Evolutionary conservation across 2,329 filamentous ascomycete genomes (phyloP).

Genomic region (Trichoderma polysporum): DNA sequence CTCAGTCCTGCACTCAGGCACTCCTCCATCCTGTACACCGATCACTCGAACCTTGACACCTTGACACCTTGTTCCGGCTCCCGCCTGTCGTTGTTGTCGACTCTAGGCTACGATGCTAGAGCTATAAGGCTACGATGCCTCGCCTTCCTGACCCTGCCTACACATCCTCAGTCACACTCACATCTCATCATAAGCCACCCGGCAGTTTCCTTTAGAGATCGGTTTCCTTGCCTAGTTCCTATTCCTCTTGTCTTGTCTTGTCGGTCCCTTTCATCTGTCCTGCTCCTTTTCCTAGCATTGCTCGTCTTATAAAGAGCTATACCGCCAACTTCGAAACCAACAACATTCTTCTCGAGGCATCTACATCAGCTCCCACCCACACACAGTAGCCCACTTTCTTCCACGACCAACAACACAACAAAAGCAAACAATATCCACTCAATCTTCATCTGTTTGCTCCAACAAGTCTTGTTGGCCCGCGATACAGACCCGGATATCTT

Average conservation of each 20-base stretch:
- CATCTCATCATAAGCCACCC: conserved; percentile 23
- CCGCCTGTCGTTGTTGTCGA: conserved; percentile 21
- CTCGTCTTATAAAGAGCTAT: conserved; percentile 19
- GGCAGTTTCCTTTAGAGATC: conserved; percentile 23
- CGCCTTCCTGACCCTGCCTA: conserved; percentile 31
- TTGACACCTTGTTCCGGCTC: conserved; percentile 17
- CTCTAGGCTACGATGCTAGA: conserved; percentile 35
- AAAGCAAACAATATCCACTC: background rate
- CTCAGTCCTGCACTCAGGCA: conserved; percentile 8
- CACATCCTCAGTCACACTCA: conserved; percentile 28
- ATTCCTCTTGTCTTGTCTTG: conserved; percentile 10
- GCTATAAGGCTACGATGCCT: conserved; percentile 58
- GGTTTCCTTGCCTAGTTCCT: conserved; percentile 19
- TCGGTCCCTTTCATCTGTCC: conserved; percentile 15
- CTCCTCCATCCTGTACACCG: conserved; percentile 11
- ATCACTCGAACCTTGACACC: background rate
- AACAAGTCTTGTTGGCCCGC: conserved; percentile 15
- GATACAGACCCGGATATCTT: background rate
- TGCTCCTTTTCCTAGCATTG: conserved; percentile 2
- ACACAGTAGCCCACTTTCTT: background rate
- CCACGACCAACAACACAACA: background rate
- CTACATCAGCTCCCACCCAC: conserved; percentile 1
- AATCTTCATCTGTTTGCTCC: background rate
- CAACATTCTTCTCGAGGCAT: background rate
- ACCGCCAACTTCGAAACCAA: conserved; percentile 1